phyloP scores from a whole-genome alignment of 805 yeast species.

The Candida coleopterorum region DNA sequence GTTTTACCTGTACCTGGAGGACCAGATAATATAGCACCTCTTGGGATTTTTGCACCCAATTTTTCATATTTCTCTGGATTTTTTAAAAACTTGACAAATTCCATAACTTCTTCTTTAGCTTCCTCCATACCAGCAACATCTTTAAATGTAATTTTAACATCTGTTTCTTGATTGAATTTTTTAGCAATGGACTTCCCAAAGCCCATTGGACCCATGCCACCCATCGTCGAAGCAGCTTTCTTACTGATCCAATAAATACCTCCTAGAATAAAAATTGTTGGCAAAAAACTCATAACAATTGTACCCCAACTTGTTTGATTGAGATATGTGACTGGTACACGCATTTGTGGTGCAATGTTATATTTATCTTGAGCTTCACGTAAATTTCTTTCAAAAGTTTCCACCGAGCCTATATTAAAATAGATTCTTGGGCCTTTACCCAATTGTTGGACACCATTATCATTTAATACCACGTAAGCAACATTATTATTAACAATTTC shows the following conservation, averaged over 20 bases:
- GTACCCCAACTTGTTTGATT: slow-evolving; percentile 65
- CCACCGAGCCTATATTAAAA: slow-evolving; percentile 87
- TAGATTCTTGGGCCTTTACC: slow-evolving; percentile 19
- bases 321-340: slow-evolving; percentile 78
- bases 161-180: slow-evolving; percentile 85
- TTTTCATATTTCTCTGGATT: slow-evolving; percentile 86
- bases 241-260: slow-evolving; percentile 82
- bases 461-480: slow-evolving; percentile 68
- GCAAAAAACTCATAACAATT: slow-evolving; percentile 68
- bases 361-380: slow-evolving; percentile 71
- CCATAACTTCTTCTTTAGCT: slow-evolving; percentile 97
- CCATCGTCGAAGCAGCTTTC: slow-evolving; percentile 50
- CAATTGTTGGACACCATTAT: slow-evolving; percentile 41
- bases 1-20: slow-evolving; percentile 99
- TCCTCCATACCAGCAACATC: slow-evolving; percentile 98
- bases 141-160: slow-evolving; percentile 79
- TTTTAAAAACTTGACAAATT: slow-evolving; percentile 89
- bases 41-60: slow-evolving; percentile 94
- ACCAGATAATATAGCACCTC: slow-evolving; percentile 96
- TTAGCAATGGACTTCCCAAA: slow-evolving; percentile 92
- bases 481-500: slow-evolving; percentile 70
- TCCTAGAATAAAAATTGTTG: slow-evolving; percentile 85
- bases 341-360: slow-evolving; percentile 53
- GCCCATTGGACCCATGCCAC: slow-evolving; percentile 74
- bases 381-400: slow-evolving; percentile 76